phyloP scores from a whole-genome alignment of 495 filamentous ascomycete genomes.

The Darksidea phi region DNA sequence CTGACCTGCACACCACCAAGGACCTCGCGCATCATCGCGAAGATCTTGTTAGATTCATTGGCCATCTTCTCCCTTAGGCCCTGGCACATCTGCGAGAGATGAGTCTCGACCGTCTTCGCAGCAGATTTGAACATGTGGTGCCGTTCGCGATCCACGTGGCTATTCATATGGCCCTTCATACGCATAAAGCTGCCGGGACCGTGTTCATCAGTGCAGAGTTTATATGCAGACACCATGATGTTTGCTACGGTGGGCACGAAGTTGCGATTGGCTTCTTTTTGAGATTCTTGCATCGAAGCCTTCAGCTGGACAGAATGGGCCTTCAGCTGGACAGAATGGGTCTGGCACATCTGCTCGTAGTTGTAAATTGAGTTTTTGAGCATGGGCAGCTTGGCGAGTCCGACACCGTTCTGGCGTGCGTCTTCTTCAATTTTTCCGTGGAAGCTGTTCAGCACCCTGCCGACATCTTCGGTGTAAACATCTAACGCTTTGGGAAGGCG shows the following conservation, averaged over 20 bases:
- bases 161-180: constrained; percentile 57
- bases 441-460: constrained; percentile 42
- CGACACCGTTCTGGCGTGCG: constrained; percentile 43
- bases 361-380: constrained; percentile 49
- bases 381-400: constrained; percentile 43
- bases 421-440: constrained; percentile 47
- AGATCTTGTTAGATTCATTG: constrained; percentile 47
- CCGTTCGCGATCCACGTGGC: constrained; percentile 49
- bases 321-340: constrained; percentile 40
- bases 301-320: constrained; percentile 40
- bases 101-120: constrained; percentile 43
- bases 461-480: constrained; percentile 32
- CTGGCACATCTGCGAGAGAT: constrained; percentile 44
- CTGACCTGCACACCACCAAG: constrained; percentile 31
- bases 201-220: constrained; percentile 46
- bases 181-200: constrained; percentile 53
- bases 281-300: constrained; percentile 45
- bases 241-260: constrained; percentile 55
- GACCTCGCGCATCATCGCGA: constrained; percentile 42
- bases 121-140: constrained; percentile 54
- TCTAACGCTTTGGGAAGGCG: constrained; percentile 46
- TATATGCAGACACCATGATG: constrained; percentile 53
- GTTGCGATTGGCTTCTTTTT: constrained; percentile 57
- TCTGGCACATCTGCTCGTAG: constrained; percentile 46
- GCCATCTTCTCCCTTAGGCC: constrained; percentile 42